Percentiles rank a stretch among this genome's conserved stretches.
phyloP scores from a whole-genome alignment of 345 rosid genomes.

The Brassica cretica region DNA sequence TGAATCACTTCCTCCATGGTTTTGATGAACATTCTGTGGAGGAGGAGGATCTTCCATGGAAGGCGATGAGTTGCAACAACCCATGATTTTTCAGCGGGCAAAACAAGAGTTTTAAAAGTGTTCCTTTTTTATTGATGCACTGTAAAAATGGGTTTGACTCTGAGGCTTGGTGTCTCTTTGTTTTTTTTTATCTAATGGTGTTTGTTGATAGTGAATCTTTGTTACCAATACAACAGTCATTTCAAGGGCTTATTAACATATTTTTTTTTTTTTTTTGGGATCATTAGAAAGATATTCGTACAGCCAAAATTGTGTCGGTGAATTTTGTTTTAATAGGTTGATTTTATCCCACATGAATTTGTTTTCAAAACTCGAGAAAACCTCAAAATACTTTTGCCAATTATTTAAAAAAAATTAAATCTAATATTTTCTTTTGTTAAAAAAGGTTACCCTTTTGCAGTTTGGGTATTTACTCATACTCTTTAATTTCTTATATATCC shows the following conservation, averaged over 20 bases:
- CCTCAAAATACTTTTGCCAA: not conserved
- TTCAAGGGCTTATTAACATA: not conserved
- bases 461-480: not conserved
- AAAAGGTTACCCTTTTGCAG: not conserved
- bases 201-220: constrained; percentile 2
- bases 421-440: not conserved
- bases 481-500: not conserved
- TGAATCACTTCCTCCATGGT: constrained; percentile 30
- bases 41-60: constrained; percentile 33
- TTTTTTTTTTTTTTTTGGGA: not conserved
- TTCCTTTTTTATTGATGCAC: not conserved
- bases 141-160: constrained; percentile 17
- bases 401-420: not conserved
- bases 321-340: not conserved
- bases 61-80: constrained; percentile 64
- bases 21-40: constrained; percentile 22
- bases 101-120: not conserved
- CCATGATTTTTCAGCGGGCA: constrained; percentile 47
- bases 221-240: not conserved
- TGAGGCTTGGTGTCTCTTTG: constrained; percentile 22
- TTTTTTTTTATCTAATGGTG: too few species aligned
- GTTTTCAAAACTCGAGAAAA: not conserved
- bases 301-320: not conserved
- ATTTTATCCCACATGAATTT: not conserved
- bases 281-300: not conserved